Percentiles rank a stretch among this genome's conserved stretches.
These are phyloP conservation scores for Magnusiomyces tetraspermus DNA, from an alignment of 1,139 yeast species.

Conservation along the genomic window DNA sequence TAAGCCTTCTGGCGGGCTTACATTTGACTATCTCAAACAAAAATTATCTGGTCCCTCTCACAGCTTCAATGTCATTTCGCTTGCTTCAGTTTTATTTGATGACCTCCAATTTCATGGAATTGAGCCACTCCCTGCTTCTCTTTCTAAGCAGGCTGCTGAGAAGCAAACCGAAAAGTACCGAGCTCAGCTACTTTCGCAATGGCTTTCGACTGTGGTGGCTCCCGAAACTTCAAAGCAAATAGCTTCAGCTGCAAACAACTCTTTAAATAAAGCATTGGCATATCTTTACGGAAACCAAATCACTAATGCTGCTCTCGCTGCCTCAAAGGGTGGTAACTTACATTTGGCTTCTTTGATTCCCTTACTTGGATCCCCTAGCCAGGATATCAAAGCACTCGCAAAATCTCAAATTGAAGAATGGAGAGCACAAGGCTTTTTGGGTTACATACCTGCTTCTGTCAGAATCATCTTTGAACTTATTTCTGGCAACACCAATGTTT, in stretches of 20 bases:
- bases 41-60: conserved; percentile 6
- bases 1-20: conserved; percentile 14
- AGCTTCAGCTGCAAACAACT: conserved; percentile 24
- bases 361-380: conserved; percentile 52
- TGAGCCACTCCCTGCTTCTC: conserved; percentile 16
- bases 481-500: conserved; percentile 40
- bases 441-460: conserved; percentile 44
- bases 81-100: conserved; percentile 55
- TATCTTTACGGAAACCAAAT: conserved; percentile 50
- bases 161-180: conserved; percentile 36
- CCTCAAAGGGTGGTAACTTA: conserved; percentile 48
- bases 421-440: conserved; percentile 38
- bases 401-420: conserved; percentile 55
- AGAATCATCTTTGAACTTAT: conserved; percentile 55
- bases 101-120: conserved; percentile 26
- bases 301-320: conserved; percentile 50
- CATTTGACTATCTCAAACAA: conserved; percentile 16
- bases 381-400: conserved; percentile 47
- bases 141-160: conserved; percentile 25
- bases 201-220: conserved; percentile 48
- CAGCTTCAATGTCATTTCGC: conserved; percentile 34
- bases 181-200: conserved; percentile 41
- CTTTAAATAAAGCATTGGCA: conserved; percentile 44
- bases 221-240: conserved; percentile 37
- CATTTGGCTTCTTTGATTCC: conserved; percentile 69